phyloP scores from a whole-genome alignment of 352 stramenopile genomes.

The Pythium folliculosum region DNA sequence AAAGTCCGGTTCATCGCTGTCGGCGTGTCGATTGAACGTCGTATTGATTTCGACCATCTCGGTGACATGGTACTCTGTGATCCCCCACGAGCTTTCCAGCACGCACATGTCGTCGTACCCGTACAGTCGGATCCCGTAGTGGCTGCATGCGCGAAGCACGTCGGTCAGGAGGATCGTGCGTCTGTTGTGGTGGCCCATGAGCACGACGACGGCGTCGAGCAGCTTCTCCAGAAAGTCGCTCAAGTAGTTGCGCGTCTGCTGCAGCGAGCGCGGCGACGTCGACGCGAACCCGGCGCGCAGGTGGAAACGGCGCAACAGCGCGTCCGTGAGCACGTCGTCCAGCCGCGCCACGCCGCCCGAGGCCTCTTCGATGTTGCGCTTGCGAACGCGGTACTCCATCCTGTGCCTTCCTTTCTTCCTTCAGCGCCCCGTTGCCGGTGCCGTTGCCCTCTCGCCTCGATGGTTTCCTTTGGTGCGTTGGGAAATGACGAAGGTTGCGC shows the following conservation, averaged over 20 bases:
- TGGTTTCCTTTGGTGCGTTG: not conserved
- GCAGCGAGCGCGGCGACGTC: slow-evolving; percentile 41
- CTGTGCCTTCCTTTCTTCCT: not conserved
- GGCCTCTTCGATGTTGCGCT: slow-evolving; percentile 33
- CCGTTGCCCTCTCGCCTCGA: not conserved
- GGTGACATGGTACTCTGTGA: slow-evolving; percentile 59
- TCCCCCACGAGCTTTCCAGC: slow-evolving; percentile 31
- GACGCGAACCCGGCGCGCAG: slow-evolving; percentile 65
- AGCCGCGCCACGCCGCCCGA: not conserved
- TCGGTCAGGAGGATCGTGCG: slow-evolving; percentile 58
- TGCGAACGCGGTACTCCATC: slow-evolving; percentile 57
- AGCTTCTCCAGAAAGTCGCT: slow-evolving; percentile 59
- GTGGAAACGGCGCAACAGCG: slow-evolving; percentile 65
- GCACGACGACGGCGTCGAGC: slow-evolving; percentile 47
- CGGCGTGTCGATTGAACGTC: slow-evolving; percentile 25
- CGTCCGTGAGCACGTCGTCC: slow-evolving; percentile 41
- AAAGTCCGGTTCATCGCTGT: slow-evolving; percentile 52
- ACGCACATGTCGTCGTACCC: slow-evolving; percentile 79
- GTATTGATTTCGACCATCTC: slow-evolving; percentile 63
- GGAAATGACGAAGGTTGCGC: not conserved
- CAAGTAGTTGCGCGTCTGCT: slow-evolving; percentile 46
- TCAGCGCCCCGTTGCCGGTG: not conserved
- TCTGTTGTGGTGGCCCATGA: slow-evolving; percentile 49
- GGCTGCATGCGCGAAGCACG: slow-evolving; percentile 60
- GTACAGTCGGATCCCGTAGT: slow-evolving; percentile 74